Percentiles rank a stretch among this genome's conserved stretches.
These are phyloP conservation scores for Candida buenavistaensis DNA, from an alignment of 1,139 yeast species.

Conservation along the genomic window DNA sequence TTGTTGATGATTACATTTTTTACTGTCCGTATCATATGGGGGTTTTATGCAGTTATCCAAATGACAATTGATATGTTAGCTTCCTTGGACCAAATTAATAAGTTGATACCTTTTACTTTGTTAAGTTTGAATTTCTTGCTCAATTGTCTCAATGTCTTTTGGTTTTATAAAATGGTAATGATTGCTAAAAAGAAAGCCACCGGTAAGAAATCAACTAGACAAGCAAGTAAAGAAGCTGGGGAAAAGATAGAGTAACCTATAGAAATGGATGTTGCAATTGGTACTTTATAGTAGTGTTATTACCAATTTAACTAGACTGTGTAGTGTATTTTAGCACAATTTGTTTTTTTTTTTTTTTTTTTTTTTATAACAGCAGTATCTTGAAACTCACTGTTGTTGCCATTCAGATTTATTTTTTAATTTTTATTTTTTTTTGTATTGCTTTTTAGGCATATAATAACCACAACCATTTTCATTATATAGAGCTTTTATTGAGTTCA, in stretches of 20 bases:
- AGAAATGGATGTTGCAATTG: too few species aligned
- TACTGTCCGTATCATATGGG: constrained; percentile 79
- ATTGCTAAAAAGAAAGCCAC: constrained; percentile 59
- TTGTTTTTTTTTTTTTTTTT: neutral
- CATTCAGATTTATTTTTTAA: neutral
- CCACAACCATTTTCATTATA: neutral
- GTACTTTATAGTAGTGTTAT: too few species aligned
- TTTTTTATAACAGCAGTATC: neutral
- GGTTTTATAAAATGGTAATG: constrained; percentile 82
- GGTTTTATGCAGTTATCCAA: constrained; percentile 66
- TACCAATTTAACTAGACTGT: neutral
- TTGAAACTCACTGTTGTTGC: constrained; percentile 7
- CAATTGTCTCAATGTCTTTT: constrained; percentile 66
- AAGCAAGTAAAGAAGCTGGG: constrained; percentile 21
- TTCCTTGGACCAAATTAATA: constrained; percentile 29
- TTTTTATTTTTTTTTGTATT: neutral
- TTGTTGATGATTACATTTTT: constrained; percentile 71
- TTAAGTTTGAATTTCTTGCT: constrained; percentile 63
- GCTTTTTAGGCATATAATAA: neutral
- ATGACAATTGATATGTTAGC: constrained; percentile 55
- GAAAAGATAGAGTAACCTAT: constrained; percentile 22
- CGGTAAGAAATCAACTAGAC: constrained; percentile 22
- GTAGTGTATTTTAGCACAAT: constrained; percentile 2
- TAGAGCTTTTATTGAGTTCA: neutral
- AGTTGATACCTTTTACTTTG: constrained; percentile 39